These are phyloP conservation scores for Colletotrichum plurivorum DNA, from an alignment of 2,329 filamentous ascomycete species.

Conservation along the genomic window DNA sequence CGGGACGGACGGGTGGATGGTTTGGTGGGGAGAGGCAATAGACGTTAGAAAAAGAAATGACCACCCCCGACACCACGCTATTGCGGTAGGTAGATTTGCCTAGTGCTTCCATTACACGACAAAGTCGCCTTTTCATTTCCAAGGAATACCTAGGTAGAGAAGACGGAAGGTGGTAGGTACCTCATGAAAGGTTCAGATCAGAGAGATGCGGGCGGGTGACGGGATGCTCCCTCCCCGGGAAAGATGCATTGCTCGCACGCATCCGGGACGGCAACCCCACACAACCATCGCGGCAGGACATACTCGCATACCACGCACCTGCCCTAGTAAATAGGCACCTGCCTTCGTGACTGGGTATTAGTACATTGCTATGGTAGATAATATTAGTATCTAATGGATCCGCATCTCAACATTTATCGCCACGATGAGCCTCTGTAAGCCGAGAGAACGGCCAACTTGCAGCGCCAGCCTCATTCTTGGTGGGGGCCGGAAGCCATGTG, in stretches of 20 bases:
- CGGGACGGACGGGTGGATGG: background rate
- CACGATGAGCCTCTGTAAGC: slow-evolving; percentile 9
- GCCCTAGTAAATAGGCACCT: no score
- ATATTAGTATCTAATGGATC: no score
- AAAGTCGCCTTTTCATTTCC: background rate
- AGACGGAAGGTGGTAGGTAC: no score
- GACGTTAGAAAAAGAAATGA: background rate
- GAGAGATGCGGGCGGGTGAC: background rate
- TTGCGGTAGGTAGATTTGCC: no score
- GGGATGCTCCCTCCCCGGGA: slow-evolving; percentile 8
- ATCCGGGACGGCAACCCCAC: slow-evolving; percentile 16
- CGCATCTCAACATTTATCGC: background rate
- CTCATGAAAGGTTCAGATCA: background rate
- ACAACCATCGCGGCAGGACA: slow-evolving; percentile 8
- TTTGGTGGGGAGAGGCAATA: background rate
- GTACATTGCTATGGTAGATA: background rate
- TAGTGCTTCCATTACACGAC: background rate
- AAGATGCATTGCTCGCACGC: slow-evolving; percentile 22
- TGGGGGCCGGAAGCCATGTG: background rate
- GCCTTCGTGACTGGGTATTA: background rate
- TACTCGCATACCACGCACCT: background rate
- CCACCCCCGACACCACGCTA: no score
- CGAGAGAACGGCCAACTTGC: background rate
- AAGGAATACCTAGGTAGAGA: background rate
- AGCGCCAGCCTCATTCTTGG: background rate